Base-by-base conservation (phyloP, 495 filamentous ascomycete genomes). In the Podospora bellae-mahoneyi region DNA sequence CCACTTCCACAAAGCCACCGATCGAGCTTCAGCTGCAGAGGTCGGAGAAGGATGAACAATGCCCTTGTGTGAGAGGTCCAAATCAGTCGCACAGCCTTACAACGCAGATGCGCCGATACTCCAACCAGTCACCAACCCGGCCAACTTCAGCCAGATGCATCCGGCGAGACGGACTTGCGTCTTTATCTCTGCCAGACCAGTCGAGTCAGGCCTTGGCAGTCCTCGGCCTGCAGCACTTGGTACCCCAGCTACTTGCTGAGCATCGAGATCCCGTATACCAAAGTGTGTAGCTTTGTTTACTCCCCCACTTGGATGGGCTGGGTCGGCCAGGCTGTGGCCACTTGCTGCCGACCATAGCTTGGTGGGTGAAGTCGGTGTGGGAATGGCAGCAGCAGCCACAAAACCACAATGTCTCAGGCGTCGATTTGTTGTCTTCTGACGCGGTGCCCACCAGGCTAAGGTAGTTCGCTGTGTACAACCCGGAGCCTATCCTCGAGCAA, bases 371-470 rank as follows among this genome's bases (percentile, higher is more conserved):
- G 58, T 44, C 58, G 57, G 23, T 67, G 64, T 54, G 54, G 54
- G 64, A 60, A n/a, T 32, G 58, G 53, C 66, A 56, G 62, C 62
- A 30, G 69, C 69, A 63, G 63, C 62, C 61, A 28, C 19, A 32
- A 39, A 48, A 9, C 61, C 61, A 48, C 30, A 39, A 68, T 68
- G 62, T 68, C 66, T 68, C 62, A 64, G 56, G 19, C 26, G 20
- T 55, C 62, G 63, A 34, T 68, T 71, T 68, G 66, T 60, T 68
- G 63, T 62, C 34, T 60, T 60, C 55, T 7, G 32, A 66, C 69
- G 69, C 66, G 60, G 66, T 68, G 66, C 53, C 16, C 58, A 60
- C 61, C 30, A 19, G 58, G 56, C 62, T 53, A 23, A 23, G 23
- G 23, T 23, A 53, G 44, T 30, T 3, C 2, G 32, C 18, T 60